A percentile compares a stretch with the other conserved stretches of the same genome.
These are phyloP conservation scores for Aspergillus vadensis DNA, from an alignment of 2,329 filamentous ascomycete genomes.

Conservation along the genomic window DNA sequence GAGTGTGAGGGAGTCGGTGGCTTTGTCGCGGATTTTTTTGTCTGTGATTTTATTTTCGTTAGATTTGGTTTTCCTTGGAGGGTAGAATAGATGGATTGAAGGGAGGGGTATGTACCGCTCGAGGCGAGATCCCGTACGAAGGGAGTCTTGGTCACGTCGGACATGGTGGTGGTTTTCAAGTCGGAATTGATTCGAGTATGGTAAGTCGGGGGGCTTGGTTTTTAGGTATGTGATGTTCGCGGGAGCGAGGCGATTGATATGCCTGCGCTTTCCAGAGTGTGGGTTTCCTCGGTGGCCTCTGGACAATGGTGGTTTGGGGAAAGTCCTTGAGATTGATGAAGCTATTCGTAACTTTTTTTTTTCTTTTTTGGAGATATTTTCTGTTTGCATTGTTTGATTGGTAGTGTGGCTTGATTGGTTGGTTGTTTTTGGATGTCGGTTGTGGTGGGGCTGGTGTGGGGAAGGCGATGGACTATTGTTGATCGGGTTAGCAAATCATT, in stretches of 20 bases:
- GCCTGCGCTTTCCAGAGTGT: background rate
- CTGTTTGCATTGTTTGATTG: conserved; percentile 13
- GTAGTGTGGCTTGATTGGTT: conserved; percentile 11
- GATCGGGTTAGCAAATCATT: background rate
- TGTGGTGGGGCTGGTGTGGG: conserved; percentile 3
- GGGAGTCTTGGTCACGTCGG: conserved; percentile 56
- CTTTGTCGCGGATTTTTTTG: conserved; percentile 73
- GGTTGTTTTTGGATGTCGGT: background rate
- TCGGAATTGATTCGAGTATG: background rate
- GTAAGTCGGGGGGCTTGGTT: background rate
- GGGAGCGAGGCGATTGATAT: background rate
- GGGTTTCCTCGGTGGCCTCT: background rate
- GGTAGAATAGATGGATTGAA: background rate
- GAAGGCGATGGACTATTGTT: background rate
- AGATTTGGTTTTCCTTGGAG: background rate
- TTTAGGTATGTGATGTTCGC: background rate
- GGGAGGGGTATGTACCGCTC: conserved; percentile 61
- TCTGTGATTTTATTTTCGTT: conserved; percentile 54
- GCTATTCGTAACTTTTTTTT: conserved; percentile 9
- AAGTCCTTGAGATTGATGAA: background rate
- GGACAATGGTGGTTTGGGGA: background rate
- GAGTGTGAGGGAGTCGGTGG: conserved; percentile 72
- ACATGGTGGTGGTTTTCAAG: conserved; percentile 23
- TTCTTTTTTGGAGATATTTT: conserved; percentile 14
- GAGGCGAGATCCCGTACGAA: conserved; percentile 84